Evolutionary conservation across 208 protist genomes (phyloP).

Genomic region (Leptomonas pyrrhocoris): DNA sequence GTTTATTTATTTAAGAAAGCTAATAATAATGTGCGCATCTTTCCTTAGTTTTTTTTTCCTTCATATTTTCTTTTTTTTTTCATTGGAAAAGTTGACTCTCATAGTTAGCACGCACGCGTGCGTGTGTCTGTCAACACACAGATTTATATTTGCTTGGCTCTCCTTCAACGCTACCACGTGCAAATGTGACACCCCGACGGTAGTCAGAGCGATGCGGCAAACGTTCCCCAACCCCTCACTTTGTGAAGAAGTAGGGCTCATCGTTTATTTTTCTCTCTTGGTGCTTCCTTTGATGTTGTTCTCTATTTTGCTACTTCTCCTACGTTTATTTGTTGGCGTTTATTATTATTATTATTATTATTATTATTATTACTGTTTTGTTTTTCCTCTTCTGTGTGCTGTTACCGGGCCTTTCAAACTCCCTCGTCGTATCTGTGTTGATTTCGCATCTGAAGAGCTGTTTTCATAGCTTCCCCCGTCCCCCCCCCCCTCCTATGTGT

Average conservation of each 20-base stretch:
- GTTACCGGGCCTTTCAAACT: background rate
- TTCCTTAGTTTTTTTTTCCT: background rate
- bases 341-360: background rate
- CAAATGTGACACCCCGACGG: too few species aligned
- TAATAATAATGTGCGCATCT: background rate
- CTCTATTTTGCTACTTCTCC: constrained; percentile 8
- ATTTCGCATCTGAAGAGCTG: background rate
- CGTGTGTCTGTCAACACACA: too few species aligned
- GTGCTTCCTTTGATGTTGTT: background rate
- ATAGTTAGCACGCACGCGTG: too few species aligned
- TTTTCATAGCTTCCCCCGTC: too few species aligned
- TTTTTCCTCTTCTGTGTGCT: background rate
- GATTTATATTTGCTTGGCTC: too few species aligned
- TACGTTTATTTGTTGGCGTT: background rate
- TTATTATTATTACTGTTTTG: constrained; percentile 4
- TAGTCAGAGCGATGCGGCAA: too few species aligned
- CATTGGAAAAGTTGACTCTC: background rate
- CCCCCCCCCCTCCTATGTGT: too few species aligned
- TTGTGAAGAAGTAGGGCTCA: constrained; percentile 1
- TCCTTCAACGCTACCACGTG: too few species aligned
- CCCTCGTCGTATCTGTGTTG: background rate
- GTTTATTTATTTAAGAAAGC: too few species aligned
- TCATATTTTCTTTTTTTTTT: background rate
- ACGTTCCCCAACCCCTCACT: too few species aligned
- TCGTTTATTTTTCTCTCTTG: constrained; percentile 12